These are phyloP conservation scores for Calonectria crousiana DNA, from an alignment of 2,329 filamentous ascomycete genomes.

Conservation along the genomic window DNA sequence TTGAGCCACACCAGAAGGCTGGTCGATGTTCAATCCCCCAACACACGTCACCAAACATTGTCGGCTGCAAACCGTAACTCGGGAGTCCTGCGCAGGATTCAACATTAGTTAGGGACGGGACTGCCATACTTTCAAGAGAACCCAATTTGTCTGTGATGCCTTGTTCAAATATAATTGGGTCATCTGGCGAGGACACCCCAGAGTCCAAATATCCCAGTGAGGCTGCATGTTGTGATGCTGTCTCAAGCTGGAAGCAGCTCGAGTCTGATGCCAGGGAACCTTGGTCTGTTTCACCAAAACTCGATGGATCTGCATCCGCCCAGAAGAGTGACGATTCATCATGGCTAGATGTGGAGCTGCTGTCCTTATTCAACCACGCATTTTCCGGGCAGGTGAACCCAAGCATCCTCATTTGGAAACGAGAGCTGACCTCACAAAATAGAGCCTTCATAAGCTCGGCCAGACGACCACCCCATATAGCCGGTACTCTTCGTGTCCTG, in stretches of 20 bases:
- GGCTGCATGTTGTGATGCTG: neutral
- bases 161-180: neutral
- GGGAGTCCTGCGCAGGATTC: neutral
- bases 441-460: neutral
- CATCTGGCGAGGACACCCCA: neutral
- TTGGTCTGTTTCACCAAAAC: too few species aligned
- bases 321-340: neutral
- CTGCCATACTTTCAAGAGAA: neutral
- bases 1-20: neutral
- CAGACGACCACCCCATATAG: accelerated
- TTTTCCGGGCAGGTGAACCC: neutral
- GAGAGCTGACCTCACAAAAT: neutral
- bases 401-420: neutral
- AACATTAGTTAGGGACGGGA: neutral
- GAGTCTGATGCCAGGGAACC: neutral
- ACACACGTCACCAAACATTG: neutral
- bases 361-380: too few species aligned
- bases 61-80: neutral
- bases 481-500: neutral
- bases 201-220: neutral
- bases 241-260: neutral
- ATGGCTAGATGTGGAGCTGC: neutral
- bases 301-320: neutral
- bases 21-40: neutral
- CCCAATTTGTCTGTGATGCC: neutral